These are phyloP conservation scores for Phytopythium ostracodes DNA, from an alignment of 352 stramenopile genomes.

Conservation along the genomic window DNA sequence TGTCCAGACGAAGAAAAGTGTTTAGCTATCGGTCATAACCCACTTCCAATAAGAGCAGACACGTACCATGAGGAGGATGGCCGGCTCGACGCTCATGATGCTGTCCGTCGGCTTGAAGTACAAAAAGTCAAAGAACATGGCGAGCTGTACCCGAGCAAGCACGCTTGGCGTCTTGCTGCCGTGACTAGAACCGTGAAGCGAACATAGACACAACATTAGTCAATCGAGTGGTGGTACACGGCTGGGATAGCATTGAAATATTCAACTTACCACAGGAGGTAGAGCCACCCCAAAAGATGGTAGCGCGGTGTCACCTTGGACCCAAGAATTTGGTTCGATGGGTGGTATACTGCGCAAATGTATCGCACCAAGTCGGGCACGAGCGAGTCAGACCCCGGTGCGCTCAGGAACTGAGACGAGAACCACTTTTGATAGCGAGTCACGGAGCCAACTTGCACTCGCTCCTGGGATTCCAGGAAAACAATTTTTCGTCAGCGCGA, in stretches of 20 bases:
- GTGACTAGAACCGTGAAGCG: constrained; percentile 17
- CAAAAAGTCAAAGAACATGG: constrained; percentile 88
- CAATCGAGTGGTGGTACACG: not conserved
- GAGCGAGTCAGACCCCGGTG: constrained; percentile 56
- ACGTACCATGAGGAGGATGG: constrained; percentile 79
- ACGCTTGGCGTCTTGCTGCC: constrained; percentile 68
- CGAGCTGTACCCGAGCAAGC: constrained; percentile 69
- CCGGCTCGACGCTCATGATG: constrained; percentile 81
- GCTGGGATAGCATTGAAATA: not conserved
- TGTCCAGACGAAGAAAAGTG: constrained; percentile 8
- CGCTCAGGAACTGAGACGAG: constrained; percentile 72
- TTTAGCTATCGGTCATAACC: not conserved
- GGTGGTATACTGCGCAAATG: constrained; percentile 80
- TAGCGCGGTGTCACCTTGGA: constrained; percentile 85
- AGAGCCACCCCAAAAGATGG: constrained; percentile 85
- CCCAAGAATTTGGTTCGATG: constrained; percentile 74
- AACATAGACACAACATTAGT: constrained; percentile 2
- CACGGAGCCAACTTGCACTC: constrained; percentile 67
- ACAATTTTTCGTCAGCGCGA: not conserved
- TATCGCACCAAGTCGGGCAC: constrained; percentile 82
- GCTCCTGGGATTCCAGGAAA: constrained; percentile 32
- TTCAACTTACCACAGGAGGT: constrained; percentile 62
- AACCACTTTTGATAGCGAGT: constrained; percentile 88
- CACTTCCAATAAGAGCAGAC: not conserved
- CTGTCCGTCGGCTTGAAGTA: constrained; percentile 81